Base-by-base conservation (phyloP, 495 filamentous ascomycete genomes). In the Amorphotheca resinae region DNA sequence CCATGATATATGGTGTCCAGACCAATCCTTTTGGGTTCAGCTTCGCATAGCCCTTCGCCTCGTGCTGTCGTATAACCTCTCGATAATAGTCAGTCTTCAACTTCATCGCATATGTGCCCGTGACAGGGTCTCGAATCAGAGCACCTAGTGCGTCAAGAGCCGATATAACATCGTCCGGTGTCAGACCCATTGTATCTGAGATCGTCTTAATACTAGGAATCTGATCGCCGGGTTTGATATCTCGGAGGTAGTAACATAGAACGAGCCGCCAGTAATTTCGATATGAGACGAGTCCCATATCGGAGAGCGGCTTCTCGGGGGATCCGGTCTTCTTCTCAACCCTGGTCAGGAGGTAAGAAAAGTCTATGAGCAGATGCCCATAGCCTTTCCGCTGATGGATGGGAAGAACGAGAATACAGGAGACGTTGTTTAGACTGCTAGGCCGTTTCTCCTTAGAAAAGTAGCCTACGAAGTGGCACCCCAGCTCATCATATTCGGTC, bases 381-480 rank as follows among this genome's bases (percentile, higher is more conserved):
- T 95, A 98, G 47, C 91, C 91, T 61, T 95, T 94, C 11, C 91
- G 83, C 56, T 95, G 89, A 50, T 95, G 87, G 31, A 95, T 95
- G 0, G 91, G 91, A 20, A 98, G 67, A 0, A 91, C 95, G 16
- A 96, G 68, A 53, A 98, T 98, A 59, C 91, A 98, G 22, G 87
- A 94, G 16, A 98, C 91, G 51, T 98, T 98, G 57, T 96, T 95
- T 47, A 84, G 82, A 33, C 84, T 88, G 58, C 84, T 89, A 3
- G 82, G 83, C n/a, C 91, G 76, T 64, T 98, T 98, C 59, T 98
- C 91, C 65, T 98, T 98, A 42, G 93, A 96, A 56, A 98, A 98
- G 58, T 98, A 98, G 14, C 91, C 91, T 33, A 98, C 93, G 54
- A 98, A 95, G 59, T 96, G 91, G 56, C 87, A 95, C 15, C 91